phyloP scores from a whole-genome alignment of 257 asterid genomes.

The Solanum acaule region DNA sequence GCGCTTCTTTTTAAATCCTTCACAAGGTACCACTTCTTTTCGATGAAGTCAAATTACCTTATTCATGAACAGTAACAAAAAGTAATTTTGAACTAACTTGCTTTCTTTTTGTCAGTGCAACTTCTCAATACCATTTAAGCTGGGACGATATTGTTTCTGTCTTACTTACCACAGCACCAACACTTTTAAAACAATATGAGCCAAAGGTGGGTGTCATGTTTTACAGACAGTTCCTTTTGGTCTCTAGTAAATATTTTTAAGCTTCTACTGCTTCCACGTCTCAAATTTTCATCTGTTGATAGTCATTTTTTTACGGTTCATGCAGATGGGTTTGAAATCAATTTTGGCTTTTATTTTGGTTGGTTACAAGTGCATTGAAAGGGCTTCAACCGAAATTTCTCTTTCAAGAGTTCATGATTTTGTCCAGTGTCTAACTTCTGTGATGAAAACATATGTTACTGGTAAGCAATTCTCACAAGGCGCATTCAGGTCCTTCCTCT shows the following conservation, averaged over 20 bases:
- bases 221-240: neutral
- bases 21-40: constrained; percentile 36
- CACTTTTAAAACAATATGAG: constrained; percentile 45
- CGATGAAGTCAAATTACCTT: neutral
- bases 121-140: constrained; percentile 35
- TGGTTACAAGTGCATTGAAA: constrained; percentile 79
- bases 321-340: constrained; percentile 73
- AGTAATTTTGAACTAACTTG: neutral
- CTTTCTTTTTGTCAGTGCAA: constrained; percentile 34
- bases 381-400: constrained; percentile 54
- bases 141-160: constrained; percentile 35
- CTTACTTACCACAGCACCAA: constrained; percentile 43
- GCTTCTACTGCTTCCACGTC: neutral
- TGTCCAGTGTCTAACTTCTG: constrained; percentile 48
- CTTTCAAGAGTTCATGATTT: constrained; percentile 53
- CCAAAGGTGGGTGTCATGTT: constrained; percentile 39
- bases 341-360: constrained; percentile 56
- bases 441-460: constrained; percentile 22
- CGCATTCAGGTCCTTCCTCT: neutral
- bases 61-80: neutral
- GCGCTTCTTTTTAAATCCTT: constrained; percentile 54
- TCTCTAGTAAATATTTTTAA: neutral
- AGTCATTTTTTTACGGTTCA: neutral
- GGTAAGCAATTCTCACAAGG: constrained; percentile 37
- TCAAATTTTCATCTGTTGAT: neutral